Percentiles rank a stretch among this genome's conserved stretches.
phyloP scores from a whole-genome alignment of 345 rosid species.

The Salix caprea region DNA sequence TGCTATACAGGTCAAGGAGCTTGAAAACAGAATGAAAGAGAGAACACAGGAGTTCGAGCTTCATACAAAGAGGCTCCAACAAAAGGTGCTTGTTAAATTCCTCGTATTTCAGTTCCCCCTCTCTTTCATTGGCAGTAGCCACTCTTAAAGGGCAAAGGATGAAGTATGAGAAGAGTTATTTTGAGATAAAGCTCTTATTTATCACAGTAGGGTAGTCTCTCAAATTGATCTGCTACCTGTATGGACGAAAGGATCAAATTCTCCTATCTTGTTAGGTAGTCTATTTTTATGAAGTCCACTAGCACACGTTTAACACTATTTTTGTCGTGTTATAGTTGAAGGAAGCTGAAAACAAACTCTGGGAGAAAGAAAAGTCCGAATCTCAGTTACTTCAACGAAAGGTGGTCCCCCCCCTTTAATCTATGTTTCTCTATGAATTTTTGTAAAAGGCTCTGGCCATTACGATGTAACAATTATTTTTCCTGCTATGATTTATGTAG shows the following conservation, averaged over 20 bases:
- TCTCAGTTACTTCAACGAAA: conserved; percentile 19
- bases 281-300: too few species aligned
- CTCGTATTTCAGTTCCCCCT: too few species aligned
- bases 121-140: too few species aligned
- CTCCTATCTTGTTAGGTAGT: not conserved
- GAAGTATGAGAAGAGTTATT: too few species aligned
- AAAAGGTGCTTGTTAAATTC: conserved; percentile 24
- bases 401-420: conserved; percentile 4
- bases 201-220: too few species aligned
- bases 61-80: conserved; percentile 28
- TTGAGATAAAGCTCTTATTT: too few species aligned
- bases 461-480: not conserved
- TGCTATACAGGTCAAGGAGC: conserved; percentile 28
- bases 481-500: conserved; percentile 10
- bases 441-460: not conserved
- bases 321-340: conserved; percentile 6
- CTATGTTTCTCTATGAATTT: not conserved
- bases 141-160: too few species aligned
- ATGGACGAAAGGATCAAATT: not conserved
- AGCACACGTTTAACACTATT: not conserved
- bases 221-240: too few species aligned
- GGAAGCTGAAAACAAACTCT: conserved; percentile 16
- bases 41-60: conserved; percentile 22
- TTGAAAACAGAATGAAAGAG: conserved; percentile 32
- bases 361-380: not conserved